Evolutionary conservation across 2,329 filamentous ascomycete genomes (phyloP), one percentile per base, ranked within the genome.

Genomic region (Microdochium bolleyi): DNA sequence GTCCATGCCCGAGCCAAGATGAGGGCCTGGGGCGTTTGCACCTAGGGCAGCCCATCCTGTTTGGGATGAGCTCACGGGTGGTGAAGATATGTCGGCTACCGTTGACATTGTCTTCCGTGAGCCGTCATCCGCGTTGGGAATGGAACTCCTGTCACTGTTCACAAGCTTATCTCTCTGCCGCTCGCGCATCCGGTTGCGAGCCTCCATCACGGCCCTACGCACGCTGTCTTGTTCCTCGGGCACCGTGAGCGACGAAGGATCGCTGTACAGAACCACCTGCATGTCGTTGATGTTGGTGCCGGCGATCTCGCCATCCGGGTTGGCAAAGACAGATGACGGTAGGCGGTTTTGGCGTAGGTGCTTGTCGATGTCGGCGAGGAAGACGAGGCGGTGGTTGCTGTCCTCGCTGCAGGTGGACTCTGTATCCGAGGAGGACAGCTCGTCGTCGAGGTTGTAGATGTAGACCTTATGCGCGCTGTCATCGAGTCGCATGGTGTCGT

Each of bases 361-460:
- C 70, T 88, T 89, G 65, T 92, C 87, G 52, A 97, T 88, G 65
- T 95, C 89, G 0, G 90, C 85, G 1, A 95, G 78, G 73, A 96
- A 91, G 64, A 92, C 77, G 49, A 95, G 79, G 58, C 75, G 79
- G 59, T 80, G 78, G 22, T 80, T 75, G 51, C 50, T 52, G 53
- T 78, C 73, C 58, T 86, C 83, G 13, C 41, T 46, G 19, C 41
- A 46, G 16, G 19, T 46, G 10, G 41, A 46, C 41, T 46, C 41
- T 7, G 41, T 46, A 19, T 46, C 41, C 19, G 41, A 46, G 19
- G 41, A 46, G 14, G 86, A 85, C 30, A 97, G 80, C 70, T 97
- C 92, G 61, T 87, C 87, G 65, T 95, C 91, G 10, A 99, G 77
- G 69, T 95, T 85, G 74, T 92, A 86, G 61, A 99, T 91, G 76